Evolutionary conservation across 2,329 filamentous ascomycete genomes (phyloP), one percentile per base, ranked within the genome.

Genomic region (Helminthosporium solani): DNA sequence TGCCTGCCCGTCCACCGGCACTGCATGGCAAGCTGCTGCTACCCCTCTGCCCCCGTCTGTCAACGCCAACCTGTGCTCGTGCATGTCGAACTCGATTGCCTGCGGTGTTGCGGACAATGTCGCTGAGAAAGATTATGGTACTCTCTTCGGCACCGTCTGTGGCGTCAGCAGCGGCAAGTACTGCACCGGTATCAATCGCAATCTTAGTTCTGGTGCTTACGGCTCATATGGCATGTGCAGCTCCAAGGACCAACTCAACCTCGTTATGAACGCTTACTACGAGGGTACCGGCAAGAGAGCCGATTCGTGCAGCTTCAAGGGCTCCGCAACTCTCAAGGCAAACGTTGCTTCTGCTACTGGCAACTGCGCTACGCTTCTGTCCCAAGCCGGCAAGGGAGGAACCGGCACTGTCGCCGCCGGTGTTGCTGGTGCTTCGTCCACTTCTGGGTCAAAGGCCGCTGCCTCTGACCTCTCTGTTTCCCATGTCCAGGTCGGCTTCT

Each of bases 201-300:
- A 91, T 71, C 79, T 79, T 41, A 81, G 79, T 49, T 94, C 76
- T 16, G 88, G 87, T 62, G 73, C 78, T 50, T 94, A 88, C 70
- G 88, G 88, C 58, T 81, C 86, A 38, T 90, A 88, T 77, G 82
- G 83, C 70, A 89, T 90, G 83, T 95, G 88, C 77, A 76, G 78
- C 57, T 64, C 81, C 60, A 77, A 78, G 57, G 78, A 88, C 72
- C 82, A 90, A 78, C 81, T 95, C 33, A 82, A 81, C 47, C 90
- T 81, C 67, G 86, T 83, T 39, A 80, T 91, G 56, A 83, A 91
- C 74, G 73, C 81, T 58, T 92, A 91, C 78, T 60, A 60, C 21
- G 59, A 60, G 52, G 70, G 69, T 56, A 77, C 82, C 64, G 72
- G 76, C 60, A 75, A 75, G 53, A 70, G 73, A 40, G 66, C 73